These are phyloP conservation scores for Talaromyces wortmannii DNA, from an alignment of 495 filamentous ascomycete species.

Conservation along the genomic window DNA sequence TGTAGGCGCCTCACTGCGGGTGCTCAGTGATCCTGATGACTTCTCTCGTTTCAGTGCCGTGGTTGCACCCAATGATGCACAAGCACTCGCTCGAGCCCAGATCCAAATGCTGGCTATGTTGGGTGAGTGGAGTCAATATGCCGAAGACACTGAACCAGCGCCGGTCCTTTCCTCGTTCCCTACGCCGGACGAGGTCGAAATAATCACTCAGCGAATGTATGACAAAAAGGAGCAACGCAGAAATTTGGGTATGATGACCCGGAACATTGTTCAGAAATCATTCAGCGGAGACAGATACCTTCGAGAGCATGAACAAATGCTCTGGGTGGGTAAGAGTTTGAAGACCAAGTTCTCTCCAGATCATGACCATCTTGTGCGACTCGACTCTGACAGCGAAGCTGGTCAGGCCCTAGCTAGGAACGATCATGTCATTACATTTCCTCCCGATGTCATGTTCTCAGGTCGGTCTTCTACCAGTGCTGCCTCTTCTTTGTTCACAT, in stretches of 20 bases:
- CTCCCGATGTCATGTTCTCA: conserved; percentile 27
- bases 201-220: conserved; percentile 54
- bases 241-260: conserved; percentile 53
- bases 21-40: conserved; percentile 54
- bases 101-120: conserved; percentile 54
- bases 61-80: conserved; percentile 57
- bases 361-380: neutral
- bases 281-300: conserved; percentile 59
- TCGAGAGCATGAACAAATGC: conserved; percentile 64
- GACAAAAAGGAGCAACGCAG: conserved; percentile 51
- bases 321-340: conserved; percentile 52
- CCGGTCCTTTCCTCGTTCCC: conserved; percentile 44
- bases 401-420: conserved; percentile 13
- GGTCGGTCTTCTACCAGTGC: conserved; percentile 27
- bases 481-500: conserved; percentile 25
- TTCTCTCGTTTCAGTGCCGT: conserved; percentile 53
- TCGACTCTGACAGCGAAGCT: neutral
- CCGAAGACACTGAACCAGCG: conserved; percentile 34
- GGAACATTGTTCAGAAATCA: conserved; percentile 52
- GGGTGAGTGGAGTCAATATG: conserved; percentile 51
- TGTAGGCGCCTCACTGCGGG: conserved; percentile 55
- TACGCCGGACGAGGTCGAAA: conserved; percentile 42
- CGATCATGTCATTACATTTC: conserved; percentile 33
- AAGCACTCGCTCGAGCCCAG: conserved; percentile 52
- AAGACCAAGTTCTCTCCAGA: conserved; percentile 24